Percentiles rank a stretch among this genome's conserved stretches.
Evolutionary conservation across 805 yeast species (phyloP).

Genomic region (Lipomyces sp.): DNA sequence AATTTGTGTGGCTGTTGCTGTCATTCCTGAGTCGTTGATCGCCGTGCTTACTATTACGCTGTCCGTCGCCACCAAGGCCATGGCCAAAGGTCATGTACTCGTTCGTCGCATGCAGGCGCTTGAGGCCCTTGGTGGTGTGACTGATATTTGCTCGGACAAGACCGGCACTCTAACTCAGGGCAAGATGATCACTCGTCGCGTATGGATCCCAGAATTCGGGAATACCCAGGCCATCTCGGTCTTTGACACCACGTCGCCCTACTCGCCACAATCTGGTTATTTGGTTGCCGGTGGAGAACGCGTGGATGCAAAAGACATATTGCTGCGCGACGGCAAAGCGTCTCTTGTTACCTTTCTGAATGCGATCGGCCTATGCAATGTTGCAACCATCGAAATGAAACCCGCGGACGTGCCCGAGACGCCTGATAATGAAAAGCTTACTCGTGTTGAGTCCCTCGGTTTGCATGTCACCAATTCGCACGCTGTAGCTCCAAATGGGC

Average conservation of each 20-base stretch:
- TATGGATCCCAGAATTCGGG: slow-evolving; percentile 53
- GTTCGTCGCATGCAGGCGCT: slow-evolving; percentile 73
- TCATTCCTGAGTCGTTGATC: slow-evolving; percentile 78
- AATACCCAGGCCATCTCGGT: slow-evolving; percentile 28
- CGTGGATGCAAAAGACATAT: slow-evolving; percentile 1
- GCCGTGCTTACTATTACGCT: slow-evolving; percentile 78
- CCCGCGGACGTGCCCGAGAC: slow-evolving; percentile 22
- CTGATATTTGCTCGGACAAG: slow-evolving; percentile 77
- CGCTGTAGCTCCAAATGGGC: neutral
- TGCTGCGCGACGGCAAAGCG: neutral
- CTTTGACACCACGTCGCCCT: slow-evolving; percentile 18
- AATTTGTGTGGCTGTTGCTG: slow-evolving; percentile 76
- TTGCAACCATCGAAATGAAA: slow-evolving; percentile 58
- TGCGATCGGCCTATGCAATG: slow-evolving; percentile 74
- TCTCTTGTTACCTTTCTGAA: slow-evolving; percentile 48
- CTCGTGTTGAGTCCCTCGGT: slow-evolving; percentile 2
- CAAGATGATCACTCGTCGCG: slow-evolving; percentile 68
- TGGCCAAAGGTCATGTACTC: slow-evolving; percentile 66
- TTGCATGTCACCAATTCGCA: neutral
- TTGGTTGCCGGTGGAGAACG: slow-evolving; percentile 6
- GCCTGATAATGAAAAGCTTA: slow-evolving; percentile 41
- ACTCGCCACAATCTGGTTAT: slow-evolving; percentile 25
- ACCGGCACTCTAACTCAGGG: slow-evolving; percentile 83
- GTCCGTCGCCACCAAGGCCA: slow-evolving; percentile 75
- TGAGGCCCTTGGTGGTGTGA: slow-evolving; percentile 75